Base-by-base conservation (phyloP, 495 filamentous ascomycete species). In the Neurospora sp. region DNA sequence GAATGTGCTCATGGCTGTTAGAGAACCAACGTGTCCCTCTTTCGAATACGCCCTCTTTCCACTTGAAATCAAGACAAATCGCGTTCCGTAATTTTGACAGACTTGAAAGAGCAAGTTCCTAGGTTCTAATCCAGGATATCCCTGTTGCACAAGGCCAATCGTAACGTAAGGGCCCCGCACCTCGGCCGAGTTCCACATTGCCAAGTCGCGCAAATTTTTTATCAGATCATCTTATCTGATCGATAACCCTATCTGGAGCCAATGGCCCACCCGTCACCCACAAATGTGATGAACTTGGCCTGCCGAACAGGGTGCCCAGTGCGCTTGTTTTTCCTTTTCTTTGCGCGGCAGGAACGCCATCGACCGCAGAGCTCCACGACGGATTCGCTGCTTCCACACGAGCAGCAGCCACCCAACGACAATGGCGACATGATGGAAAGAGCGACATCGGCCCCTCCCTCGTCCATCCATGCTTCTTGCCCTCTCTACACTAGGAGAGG, bases 211-310 rank as follows among this genome's bases (percentile, higher is more conserved):
- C 45, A 40, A 72, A 74, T 44, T 53, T 76, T 76, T 76, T 76
- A 76, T 76, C 70, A 1, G 70, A 71, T 71, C 70, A 71, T 74
- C 73, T 74, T 71, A 74, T 74, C 73, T 59, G 73, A 74, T 74
- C 69, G 71, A 73, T 73, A 70, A 73, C 16, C 8, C 41, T 48
- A 42, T 16, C 16, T 35, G 53, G 14, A 35, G 53, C 53, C 27
- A 65, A 65, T 35, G 53, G 14, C 27, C 53, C 53, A 27, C 48
- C 8, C 45, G 9, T 53, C 20, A 53, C 45, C 40, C 12, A 42
- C 40, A 42, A 31, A 31, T 53, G 45, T 53, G 45, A 53, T 53
- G 45, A 53, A 53, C 45, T 22, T 53, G 45, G 20, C 20, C 9
- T 10, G 44, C 9, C n/a, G n/a, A 17, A 45, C 42, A 45, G 44